These are phyloP conservation scores for Fusarium xyrophilum DNA, from an alignment of 2,329 filamentous ascomycete genomes.

Conservation along the genomic window DNA sequence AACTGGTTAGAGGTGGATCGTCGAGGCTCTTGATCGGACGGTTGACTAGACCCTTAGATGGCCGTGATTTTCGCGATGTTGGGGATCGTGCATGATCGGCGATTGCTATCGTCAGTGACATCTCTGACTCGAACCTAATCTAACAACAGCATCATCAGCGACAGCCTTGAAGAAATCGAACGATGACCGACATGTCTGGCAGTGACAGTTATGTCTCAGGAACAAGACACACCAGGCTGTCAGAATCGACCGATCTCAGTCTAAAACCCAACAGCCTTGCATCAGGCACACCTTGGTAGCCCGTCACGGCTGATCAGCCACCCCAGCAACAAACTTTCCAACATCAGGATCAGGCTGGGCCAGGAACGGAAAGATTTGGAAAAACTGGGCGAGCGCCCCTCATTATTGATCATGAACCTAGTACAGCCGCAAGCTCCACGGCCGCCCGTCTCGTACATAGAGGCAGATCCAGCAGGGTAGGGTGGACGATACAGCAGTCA, in stretches of 20 bases:
- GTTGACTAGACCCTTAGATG: background rate
- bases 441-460: slow-evolving; percentile 28
- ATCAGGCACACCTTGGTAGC: slow-evolving; percentile 15
- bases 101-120: slow-evolving; percentile 6
- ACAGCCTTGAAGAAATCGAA: background rate
- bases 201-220: slow-evolving; percentile 16
- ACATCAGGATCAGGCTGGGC: slow-evolving; percentile 8
- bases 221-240: slow-evolving; percentile 6
- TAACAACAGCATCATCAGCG: slow-evolving; percentile 9
- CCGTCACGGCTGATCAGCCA: slow-evolving; percentile 13
- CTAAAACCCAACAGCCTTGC: slow-evolving; percentile 10
- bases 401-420: slow-evolving; percentile 38
- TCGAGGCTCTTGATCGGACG: slow-evolving; percentile 3
- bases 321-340: background rate
- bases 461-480: slow-evolving; percentile 27
- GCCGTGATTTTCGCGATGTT: slow-evolving; percentile 1
- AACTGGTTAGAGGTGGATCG: slow-evolving; percentile 17
- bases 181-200: slow-evolving; percentile 1
- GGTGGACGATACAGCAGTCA: slow-evolving; percentile 27
- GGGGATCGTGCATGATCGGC: slow-evolving; percentile 9
- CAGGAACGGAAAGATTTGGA: slow-evolving; percentile 26
- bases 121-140: background rate
- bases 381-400: slow-evolving; percentile 37
- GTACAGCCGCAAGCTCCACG: slow-evolving; percentile 24
- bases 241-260: slow-evolving; percentile 6